Evolutionary conservation across 257 asterid species (phyloP).

Genomic region (Prunella vulgaris): DNA sequence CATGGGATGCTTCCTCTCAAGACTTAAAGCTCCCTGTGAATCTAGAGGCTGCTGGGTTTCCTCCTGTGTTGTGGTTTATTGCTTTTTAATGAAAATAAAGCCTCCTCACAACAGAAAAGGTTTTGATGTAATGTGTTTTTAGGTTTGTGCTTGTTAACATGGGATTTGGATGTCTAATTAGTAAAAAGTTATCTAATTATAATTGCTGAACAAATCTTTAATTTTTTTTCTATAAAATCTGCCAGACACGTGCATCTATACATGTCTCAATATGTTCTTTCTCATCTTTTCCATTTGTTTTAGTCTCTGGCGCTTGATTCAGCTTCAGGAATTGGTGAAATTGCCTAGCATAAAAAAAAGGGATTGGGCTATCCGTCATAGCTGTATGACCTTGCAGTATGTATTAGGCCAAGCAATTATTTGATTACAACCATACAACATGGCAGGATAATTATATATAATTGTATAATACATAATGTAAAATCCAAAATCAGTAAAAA

Average conservation of each 20-base stretch:
- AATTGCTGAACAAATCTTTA: not conserved
- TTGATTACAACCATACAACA: no score
- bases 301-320: not conserved
- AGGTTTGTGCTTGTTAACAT: not conserved
- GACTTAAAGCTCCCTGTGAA: conserved; percentile 39
- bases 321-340: not conserved
- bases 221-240: not conserved
- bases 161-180: not conserved
- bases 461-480: no score
- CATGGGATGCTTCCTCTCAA: conserved; percentile 63
- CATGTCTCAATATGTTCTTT: not conserved
- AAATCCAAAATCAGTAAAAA: no score
- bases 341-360: no score
- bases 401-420: no score
- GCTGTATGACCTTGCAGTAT: no score
- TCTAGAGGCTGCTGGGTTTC: not conserved
- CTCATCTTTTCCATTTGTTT: not conserved
- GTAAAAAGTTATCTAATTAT: not conserved
- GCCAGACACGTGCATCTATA: not conserved
- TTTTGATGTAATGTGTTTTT: not conserved
- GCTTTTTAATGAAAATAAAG: not conserved
- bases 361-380: no score
- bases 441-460: no score
- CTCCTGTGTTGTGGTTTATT: not conserved
- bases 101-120: not conserved